phyloP scores from a whole-genome alignment of 257 asterid genomes.

The Gentiana macrophylla region DNA sequence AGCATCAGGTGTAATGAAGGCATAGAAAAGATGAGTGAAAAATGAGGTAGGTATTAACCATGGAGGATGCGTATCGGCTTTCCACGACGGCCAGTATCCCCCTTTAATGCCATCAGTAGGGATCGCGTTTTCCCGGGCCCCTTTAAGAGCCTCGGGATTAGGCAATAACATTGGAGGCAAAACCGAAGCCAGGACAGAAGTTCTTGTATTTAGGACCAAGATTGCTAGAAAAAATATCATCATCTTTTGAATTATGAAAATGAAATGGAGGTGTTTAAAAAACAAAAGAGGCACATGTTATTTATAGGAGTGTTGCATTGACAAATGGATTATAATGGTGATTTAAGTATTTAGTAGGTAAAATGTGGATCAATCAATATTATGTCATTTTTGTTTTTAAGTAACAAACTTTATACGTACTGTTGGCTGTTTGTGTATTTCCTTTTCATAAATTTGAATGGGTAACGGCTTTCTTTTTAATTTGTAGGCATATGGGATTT shows the following conservation, averaged over 20 bases:
- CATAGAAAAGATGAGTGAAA: slow-evolving; percentile 50
- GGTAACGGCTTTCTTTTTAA: too few relatives aligned
- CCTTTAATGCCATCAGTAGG: slow-evolving; percentile 26
- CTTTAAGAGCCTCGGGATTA: background rate
- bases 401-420: too few relatives aligned
- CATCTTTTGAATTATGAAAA: background rate
- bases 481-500: too few relatives aligned
- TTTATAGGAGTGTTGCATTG: too few relatives aligned
- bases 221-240: slow-evolving; percentile 13
- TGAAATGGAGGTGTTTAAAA: too few relatives aligned
- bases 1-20: slow-evolving; percentile 30
- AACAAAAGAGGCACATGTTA: too few relatives aligned
- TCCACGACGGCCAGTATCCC: slow-evolving; percentile 39
- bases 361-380: too few relatives aligned
- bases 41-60: slow-evolving; percentile 27
- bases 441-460: too few relatives aligned
- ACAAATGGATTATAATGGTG: too few relatives aligned
- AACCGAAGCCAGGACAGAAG: slow-evolving; percentile 5
- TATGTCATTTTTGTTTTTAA: too few relatives aligned
- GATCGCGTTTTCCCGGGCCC: background rate
- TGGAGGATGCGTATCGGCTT: slow-evolving; percentile 17
- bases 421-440: too few relatives aligned
- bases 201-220: slow-evolving; percentile 10
- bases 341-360: too few relatives aligned
- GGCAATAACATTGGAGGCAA: background rate